These are phyloP conservation scores for Hyaloscypha finlandica DNA, from an alignment of 495 filamentous ascomycete genomes.

Conservation along the genomic window DNA sequence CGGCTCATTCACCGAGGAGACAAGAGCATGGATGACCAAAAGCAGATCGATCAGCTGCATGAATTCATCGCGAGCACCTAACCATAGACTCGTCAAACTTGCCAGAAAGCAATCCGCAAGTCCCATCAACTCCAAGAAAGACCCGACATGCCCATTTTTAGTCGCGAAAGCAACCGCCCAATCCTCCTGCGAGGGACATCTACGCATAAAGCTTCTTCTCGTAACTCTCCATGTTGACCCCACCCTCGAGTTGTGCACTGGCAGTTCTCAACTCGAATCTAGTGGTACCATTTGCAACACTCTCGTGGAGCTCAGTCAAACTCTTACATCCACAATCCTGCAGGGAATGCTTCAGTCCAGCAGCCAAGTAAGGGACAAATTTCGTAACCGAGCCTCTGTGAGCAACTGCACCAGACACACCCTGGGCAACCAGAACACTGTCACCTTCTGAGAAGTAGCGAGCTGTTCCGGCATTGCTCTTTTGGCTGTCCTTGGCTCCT, in stretches of 20 bases:
- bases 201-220: slow-evolving; percentile 99
- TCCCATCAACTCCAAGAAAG: not conserved
- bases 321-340: slow-evolving; percentile 91
- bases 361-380: slow-evolving; percentile 93
- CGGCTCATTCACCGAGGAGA: not conserved
- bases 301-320: slow-evolving; percentile 71
- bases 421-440: slow-evolving; percentile 91
- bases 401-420: slow-evolving; percentile 74
- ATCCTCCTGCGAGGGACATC: slow-evolving; percentile 14
- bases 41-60: not conserved
- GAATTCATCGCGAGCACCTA: not conserved
- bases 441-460: slow-evolving; percentile 98
- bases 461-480: slow-evolving; percentile 93
- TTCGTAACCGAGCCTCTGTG: slow-evolving; percentile 78
- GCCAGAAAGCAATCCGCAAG: not conserved
- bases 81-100: not conserved
- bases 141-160: slow-evolving; percentile 12
- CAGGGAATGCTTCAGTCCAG: slow-evolving; percentile 93
- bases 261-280: slow-evolving; percentile 93
- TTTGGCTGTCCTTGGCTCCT: slow-evolving; percentile 72
- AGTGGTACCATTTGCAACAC: slow-evolving; percentile 73
- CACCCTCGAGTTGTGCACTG: slow-evolving; percentile 93
- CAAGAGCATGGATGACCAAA: not conserved
- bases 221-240: slow-evolving; percentile 96
- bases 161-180: not conserved